Evolutionary conservation across 2,329 filamentous ascomycete species (phyloP).

Genomic region (Remersonia thermophila): DNA sequence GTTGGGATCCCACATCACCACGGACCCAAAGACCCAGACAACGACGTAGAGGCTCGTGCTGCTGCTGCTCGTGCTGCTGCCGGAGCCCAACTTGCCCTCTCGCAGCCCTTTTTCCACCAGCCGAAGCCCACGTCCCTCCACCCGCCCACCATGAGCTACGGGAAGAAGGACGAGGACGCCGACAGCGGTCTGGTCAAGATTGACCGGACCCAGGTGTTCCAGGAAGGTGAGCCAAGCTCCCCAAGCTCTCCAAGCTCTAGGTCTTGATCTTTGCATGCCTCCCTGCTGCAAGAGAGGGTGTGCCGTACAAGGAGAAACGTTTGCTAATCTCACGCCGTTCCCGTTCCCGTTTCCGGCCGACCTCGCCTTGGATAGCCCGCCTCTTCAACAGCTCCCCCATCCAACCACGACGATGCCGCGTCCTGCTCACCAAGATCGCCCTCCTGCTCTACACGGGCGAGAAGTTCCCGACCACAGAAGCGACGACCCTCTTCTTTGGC

Average conservation of each 20-base stretch:
- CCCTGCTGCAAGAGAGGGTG: not conserved
- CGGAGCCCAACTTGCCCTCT: slow-evolving; percentile 12
- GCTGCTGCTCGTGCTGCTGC: not conserved
- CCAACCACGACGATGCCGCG: slow-evolving; percentile 92
- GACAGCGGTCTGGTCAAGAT: slow-evolving; percentile 91
- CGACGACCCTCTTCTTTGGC: slow-evolving; percentile 94
- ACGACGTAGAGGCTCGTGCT: no score
- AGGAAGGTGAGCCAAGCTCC: slow-evolving; percentile 62
- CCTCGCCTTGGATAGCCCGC: no score
- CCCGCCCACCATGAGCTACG: slow-evolving; percentile 70
- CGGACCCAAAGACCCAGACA: no score
- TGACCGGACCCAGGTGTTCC: slow-evolving; percentile 94
- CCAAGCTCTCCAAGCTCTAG: no score
- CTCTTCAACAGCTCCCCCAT: slow-evolving; percentile 97
- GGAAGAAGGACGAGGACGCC: slow-evolving; percentile 98
- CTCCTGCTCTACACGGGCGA: slow-evolving; percentile 94
- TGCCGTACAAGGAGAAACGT: no score
- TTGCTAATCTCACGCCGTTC: slow-evolving; percentile 7
- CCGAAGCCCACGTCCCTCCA: slow-evolving; percentile 8
- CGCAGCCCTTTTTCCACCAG: slow-evolving; percentile 7
- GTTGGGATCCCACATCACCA: slow-evolving; percentile 11
- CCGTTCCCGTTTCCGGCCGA: no score
- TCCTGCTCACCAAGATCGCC: slow-evolving; percentile 92
- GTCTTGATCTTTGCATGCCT: no score
- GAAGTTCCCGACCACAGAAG: slow-evolving; percentile 93